A percentile compares a stretch with the other conserved stretches of the same genome.
These are phyloP conservation scores for Phytophthora megakarya DNA, from an alignment of 352 stramenopile genomes.

Conservation along the genomic window DNA sequence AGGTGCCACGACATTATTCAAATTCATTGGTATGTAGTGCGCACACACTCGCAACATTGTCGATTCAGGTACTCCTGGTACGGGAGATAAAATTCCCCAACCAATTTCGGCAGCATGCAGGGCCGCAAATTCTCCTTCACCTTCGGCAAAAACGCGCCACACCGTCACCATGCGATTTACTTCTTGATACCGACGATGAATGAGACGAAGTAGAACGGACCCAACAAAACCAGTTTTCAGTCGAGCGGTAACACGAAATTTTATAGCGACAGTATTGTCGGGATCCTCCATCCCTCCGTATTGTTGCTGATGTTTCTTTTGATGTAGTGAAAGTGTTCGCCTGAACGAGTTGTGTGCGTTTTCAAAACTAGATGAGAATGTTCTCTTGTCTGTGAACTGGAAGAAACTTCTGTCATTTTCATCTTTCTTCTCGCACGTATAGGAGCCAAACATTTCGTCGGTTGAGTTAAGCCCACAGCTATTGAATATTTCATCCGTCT, in stretches of 20 bases:
- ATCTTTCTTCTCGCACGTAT: conserved; percentile 13
- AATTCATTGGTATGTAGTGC: too few species aligned
- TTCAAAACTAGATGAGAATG: conserved; percentile 13
- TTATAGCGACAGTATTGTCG: conserved; percentile 20
- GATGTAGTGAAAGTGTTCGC: conserved; percentile 14
- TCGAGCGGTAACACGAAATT: conserved; percentile 19
- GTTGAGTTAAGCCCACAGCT: not conserved
- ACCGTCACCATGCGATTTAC: conserved; percentile 11
- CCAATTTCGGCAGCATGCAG: too few species aligned
- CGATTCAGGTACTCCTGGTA: too few species aligned
- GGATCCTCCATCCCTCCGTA: conserved; percentile 12
- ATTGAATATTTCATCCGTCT: conserved; percentile 16
- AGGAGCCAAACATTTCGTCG: not conserved
- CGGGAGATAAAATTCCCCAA: too few species aligned
- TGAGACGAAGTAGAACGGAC: conserved; percentile 25
- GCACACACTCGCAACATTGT: too few species aligned
- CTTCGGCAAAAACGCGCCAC: too few species aligned
- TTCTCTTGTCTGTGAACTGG: conserved; percentile 10
- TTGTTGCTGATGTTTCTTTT: conserved; percentile 14
- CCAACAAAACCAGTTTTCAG: conserved; percentile 7
- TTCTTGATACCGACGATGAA: conserved; percentile 17
- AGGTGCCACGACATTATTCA: too few species aligned
- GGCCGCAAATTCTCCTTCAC: too few species aligned
- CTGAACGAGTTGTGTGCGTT: conserved; percentile 5
- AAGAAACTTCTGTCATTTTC: conserved; percentile 17